These are phyloP conservation scores for Pseudogymnoascus sp. DNA, from an alignment of 2,329 filamentous ascomycete species.

Conservation along the genomic window DNA sequence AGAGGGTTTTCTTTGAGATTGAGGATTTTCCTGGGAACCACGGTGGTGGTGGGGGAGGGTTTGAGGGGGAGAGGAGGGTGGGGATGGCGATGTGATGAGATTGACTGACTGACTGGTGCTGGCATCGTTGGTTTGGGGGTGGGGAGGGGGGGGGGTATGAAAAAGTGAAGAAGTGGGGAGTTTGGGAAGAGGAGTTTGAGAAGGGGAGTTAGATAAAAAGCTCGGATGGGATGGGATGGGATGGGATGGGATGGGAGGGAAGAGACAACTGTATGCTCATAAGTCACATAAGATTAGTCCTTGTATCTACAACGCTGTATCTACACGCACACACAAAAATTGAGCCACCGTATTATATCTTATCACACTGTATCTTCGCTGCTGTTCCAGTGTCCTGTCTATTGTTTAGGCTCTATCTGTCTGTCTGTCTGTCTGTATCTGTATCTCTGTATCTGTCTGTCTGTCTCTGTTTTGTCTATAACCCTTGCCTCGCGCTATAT, in stretches of 20 bases:
- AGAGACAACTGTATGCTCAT: neutral
- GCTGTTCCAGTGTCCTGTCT: too few relatives aligned
- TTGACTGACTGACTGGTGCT: neutral
- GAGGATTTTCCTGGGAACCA: neutral
- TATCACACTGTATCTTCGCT: too few relatives aligned
- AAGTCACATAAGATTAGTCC: neutral
- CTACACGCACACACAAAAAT: neutral
- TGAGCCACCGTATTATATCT: neutral
- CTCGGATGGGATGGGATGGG: too few relatives aligned
- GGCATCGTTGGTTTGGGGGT: neutral
- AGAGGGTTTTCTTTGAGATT: neutral
- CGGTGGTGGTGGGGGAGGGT: neutral
- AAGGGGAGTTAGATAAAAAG: neutral
- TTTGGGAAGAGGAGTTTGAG: neutral
- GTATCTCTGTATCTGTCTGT: neutral
- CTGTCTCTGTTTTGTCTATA: neutral
- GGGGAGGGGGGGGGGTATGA: neutral
- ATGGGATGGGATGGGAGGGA: neutral
- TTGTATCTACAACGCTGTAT: neutral
- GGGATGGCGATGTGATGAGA: neutral
- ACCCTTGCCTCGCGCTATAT: neutral
- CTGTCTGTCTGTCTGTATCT: too few relatives aligned
- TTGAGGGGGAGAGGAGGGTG: neutral
- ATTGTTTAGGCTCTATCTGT: too few relatives aligned
- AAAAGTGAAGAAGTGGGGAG: neutral